Base-by-base conservation (phyloP, 495 filamentous ascomycete genomes). In the Lophiotrema nucula region DNA sequence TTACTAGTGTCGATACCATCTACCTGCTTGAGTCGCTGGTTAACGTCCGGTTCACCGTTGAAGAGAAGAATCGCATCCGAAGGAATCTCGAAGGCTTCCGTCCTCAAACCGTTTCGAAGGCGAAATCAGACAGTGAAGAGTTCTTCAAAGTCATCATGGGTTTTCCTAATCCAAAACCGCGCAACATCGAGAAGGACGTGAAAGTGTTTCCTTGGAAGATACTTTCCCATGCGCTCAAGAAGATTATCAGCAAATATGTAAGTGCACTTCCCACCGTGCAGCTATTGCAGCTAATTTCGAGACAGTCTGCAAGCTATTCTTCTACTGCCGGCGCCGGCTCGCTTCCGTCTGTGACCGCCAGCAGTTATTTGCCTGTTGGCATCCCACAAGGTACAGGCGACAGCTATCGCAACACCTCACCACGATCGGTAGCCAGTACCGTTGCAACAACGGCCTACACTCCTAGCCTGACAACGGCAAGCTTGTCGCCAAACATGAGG, bases 81-180 rank as follows among this genome's bases (percentile, higher is more conserved):
- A 81, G 93, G 41, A 98, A 98, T 67, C 76, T 98, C 46, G 95
- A 98, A 67, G 90, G 89, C 0, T 96, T 93, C 76, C 81, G 85
- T 13, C 92, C 95, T 6, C 68, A 87, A 53, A 98, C 93, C 0
- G 89, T 97, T 13, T 95, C 90, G 31, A 98, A 98, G 69, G 82
- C 84, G 50, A 96, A 96, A 73, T 66, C 81, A 1, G 92, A 97
- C 41, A 95, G 87, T 66, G 92, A 96, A 70, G 88, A 90, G 39
- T 97, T 97, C 74, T 97, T 97, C 83, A 96, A 96, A 74, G 76
- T 97, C 58, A 97, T 98, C 73, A 97, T 98, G 95, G 87, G 83
- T n/a, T 96, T 97, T 69, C 88, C 89, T 11, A 86, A 83, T 22
- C 95, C 95, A 1, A 97, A 97, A 75, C 95, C 93, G 4, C 80